phyloP scores from a whole-genome alignment of 306 rosid species.

The Dryas octopetala region DNA sequence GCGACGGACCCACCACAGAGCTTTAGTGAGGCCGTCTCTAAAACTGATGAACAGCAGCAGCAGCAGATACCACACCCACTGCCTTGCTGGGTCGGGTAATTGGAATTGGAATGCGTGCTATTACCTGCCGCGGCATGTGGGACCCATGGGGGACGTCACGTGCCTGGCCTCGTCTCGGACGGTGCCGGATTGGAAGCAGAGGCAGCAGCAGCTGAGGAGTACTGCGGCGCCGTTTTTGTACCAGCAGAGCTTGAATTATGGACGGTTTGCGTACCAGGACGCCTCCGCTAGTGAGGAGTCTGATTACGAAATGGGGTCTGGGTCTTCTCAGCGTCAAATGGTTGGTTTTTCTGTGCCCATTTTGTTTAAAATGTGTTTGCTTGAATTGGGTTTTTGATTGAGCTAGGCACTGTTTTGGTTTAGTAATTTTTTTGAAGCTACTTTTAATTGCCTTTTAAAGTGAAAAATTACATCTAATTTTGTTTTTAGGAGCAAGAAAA shows the following conservation, averaged over 20 bases:
- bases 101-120: conserved; percentile 10
- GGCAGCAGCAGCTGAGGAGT: conserved; percentile 24
- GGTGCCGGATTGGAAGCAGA: conserved; percentile 30
- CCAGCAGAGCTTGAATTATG: conserved; percentile 52
- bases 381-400: conserved; percentile 14
- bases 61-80: not conserved
- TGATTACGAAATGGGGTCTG: conserved; percentile 48
- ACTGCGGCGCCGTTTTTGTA: conserved; percentile 42
- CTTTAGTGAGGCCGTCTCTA: conserved; percentile 17
- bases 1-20: not conserved
- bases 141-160: conserved; percentile 24
- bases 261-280: conserved; percentile 69
- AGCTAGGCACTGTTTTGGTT: conserved; percentile 2
- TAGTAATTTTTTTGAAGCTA: not conserved
- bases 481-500: not conserved
- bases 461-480: not conserved
- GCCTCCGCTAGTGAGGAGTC: conserved; percentile 65
- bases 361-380: conserved; percentile 1
- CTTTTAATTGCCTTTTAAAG: not conserved
- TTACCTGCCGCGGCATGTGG: conserved; percentile 4
- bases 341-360: conserved; percentile 30
- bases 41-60: not conserved
- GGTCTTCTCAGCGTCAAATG: conserved; percentile 45
- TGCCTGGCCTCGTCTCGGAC: conserved; percentile 30
- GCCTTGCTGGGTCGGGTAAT: not conserved